Evolutionary conservation across 129 eudicot species (phyloP).

Genomic region (Mikania micrantha): DNA sequence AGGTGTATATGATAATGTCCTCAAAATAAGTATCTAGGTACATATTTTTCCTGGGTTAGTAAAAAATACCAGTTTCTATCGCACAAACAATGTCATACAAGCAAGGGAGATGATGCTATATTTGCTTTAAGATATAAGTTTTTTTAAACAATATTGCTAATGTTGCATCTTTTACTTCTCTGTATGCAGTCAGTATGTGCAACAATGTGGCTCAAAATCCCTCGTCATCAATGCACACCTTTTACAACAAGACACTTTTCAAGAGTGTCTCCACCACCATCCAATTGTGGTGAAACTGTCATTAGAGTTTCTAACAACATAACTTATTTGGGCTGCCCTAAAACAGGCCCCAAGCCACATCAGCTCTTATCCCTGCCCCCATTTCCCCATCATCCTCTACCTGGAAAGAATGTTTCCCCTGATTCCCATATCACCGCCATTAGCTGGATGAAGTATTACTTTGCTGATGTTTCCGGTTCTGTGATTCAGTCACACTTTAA

Average conservation of each 20-base stretch:
- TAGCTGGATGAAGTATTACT: constrained; percentile 87
- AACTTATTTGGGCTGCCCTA: constrained; percentile 59
- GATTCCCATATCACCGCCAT: constrained; percentile 54
- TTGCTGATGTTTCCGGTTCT: constrained; percentile 47
- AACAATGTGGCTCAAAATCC: constrained; percentile 29
- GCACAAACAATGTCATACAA: not conserved
- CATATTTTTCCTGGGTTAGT: not conserved
- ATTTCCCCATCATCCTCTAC: constrained; percentile 63
- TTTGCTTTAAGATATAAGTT: not conserved
- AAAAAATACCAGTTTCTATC: not conserved
- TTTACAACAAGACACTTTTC: constrained; percentile 36
- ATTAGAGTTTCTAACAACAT: constrained; percentile 61
- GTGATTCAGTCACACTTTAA: constrained; percentile 63
- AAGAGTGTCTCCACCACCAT: constrained; percentile 51
- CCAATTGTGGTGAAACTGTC: constrained; percentile 27
- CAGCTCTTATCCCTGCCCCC: constrained; percentile 85
- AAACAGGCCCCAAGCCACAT: constrained; percentile 59
- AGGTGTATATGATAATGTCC: not conserved
- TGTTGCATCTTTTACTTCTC: not conserved
- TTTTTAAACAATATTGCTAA: not conserved
- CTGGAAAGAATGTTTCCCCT: constrained; percentile 38
- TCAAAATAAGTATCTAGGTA: not conserved
- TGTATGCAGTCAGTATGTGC: constrained; percentile 22
- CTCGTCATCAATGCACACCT: not conserved
- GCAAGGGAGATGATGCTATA: not conserved